phyloP scores from a whole-genome alignment of 2,329 filamentous ascomycete species.

The Emergomyces pasteurianus region DNA sequence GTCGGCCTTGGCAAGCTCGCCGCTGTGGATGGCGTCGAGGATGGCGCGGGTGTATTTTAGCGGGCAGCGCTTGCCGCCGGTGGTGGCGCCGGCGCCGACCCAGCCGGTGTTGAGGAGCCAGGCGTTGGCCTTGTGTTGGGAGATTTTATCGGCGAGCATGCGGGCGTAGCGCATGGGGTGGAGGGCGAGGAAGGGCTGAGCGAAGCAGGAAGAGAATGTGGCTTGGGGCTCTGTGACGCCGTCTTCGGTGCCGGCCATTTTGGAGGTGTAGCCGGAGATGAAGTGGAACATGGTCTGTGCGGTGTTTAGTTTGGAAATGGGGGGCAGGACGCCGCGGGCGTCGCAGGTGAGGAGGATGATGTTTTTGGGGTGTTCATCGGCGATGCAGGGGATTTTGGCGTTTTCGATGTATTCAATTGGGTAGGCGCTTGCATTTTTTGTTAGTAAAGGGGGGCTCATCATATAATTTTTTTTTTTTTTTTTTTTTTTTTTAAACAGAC shows the following conservation, averaged over 20 bases:
- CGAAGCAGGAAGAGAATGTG: conserved; percentile 98
- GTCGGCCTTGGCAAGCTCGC: conserved; percentile 82
- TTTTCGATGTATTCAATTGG: conserved; percentile 98
- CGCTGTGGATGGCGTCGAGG: conserved; percentile 93
- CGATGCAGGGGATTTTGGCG: conserved; percentile 95
- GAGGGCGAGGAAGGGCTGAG: conserved; percentile 94
- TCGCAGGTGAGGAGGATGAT: conserved; percentile 98
- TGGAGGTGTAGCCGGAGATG: conserved; percentile 98
- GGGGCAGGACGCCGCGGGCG: conserved; percentile 89
- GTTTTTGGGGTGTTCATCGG: conserved; percentile 79
- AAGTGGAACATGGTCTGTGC: conserved; percentile 99
- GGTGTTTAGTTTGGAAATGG: conserved; percentile 90
- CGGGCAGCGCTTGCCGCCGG: conserved; percentile 91
- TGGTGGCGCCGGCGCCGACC: conserved; percentile 83
- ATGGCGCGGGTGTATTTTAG: conserved; percentile 98
- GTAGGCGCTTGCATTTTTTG: conserved; percentile 54
- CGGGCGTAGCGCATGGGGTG: conserved; percentile 98
- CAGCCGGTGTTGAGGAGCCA: conserved; percentile 98
- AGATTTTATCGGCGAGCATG: conserved; percentile 98
- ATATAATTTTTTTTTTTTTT: too few species aligned
- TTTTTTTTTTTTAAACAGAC: too few species aligned
- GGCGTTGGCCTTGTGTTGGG: conserved; percentile 85
- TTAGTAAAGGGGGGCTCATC: not conserved
- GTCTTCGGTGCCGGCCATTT: conserved; percentile 99
- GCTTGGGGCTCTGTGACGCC: conserved; percentile 94